Base-by-base conservation (phyloP, 116 monocot genomes). In the Dioscorea cayenensis region DNA sequence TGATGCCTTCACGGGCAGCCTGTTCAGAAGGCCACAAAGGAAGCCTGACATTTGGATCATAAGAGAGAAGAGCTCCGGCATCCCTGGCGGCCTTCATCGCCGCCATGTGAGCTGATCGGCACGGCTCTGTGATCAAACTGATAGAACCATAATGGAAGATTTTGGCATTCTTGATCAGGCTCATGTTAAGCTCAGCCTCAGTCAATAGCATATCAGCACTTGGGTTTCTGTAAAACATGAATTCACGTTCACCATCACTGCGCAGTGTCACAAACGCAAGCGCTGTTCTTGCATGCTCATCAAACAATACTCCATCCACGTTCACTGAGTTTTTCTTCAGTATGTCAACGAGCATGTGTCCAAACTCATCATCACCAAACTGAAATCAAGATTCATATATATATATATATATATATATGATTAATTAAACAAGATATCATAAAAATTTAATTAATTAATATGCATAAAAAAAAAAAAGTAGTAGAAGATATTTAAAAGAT, bases 201-300 rank as follows among this genome's bases (percentile, higher is more conserved):
- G 79, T 84, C 16, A 84, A 72, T 28, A 84, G 77, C 88, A 88
- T 88, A 58, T 84, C 88, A 5, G 88, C 88, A 51, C 84, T 84
- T 20, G 88, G 88, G 69, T 88, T 84, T 65, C 88, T 70, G 69
- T 77, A 88, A 71, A 88, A 88, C 84, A 88, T 88, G 82, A 88
- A 88, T 75, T 88, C 88, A 23, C 88, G 73, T 72, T 88, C 88
- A 13, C 88, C 88, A 65, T 88, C 68, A 28, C 38, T 62, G 48
- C 74, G 61, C 18, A 88, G 71, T 18, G 88, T 84, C 22, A 88
- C 84, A 67, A 88, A 84, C 11, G 88, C 84, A 14, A 88, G 84
- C 2, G 84, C 88, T 36, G 88, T 88, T 37, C 84, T 70, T 0
- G 88, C 84, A 2, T 72, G 71, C 17, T 51, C 14, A 63, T 88